phyloP scores from a whole-genome alignment of 495 filamentous ascomycete genomes.

The Penicillium ucsense region DNA sequence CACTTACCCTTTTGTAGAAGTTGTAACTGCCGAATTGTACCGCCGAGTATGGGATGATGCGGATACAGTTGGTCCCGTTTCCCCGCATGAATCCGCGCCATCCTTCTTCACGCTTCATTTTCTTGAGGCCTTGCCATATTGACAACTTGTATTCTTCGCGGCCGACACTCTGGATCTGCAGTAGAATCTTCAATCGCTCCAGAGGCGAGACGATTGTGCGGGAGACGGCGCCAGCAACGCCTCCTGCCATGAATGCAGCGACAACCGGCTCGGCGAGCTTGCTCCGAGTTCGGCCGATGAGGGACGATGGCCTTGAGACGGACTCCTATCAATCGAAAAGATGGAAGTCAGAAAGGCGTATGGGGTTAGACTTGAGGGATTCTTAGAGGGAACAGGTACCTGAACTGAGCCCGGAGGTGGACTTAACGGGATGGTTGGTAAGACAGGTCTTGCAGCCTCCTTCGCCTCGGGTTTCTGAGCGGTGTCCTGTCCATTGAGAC shows the following conservation, averaged over 20 bases:
- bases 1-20: conserved; percentile 82
- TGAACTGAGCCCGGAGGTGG: conserved; percentile 12
- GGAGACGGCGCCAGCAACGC: conserved; percentile 92
- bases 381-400: conserved; percentile 10
- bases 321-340: conserved; percentile 3
- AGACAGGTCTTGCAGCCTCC: conserved; percentile 5
- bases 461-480: conserved; percentile 14
- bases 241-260: conserved; percentile 91
- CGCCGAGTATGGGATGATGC: conserved; percentile 94
- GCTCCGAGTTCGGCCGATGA: conserved; percentile 11
- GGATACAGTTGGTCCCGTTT: conserved; percentile 96
- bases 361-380: background rate
- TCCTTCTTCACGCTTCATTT: conserved; percentile 95
- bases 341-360: background rate
- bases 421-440: conserved; percentile 17
- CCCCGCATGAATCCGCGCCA: conserved; percentile 95
- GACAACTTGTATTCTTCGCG: conserved; percentile 85
- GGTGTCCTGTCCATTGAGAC: conserved; percentile 27
- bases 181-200: conserved; percentile 92
- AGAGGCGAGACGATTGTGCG: conserved; percentile 93
- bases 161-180: conserved; percentile 89
- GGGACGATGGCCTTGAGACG: conserved; percentile 3
- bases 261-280: conserved; percentile 58
- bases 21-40: conserved; percentile 98
- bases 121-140: conserved; percentile 75